Base-by-base conservation (phyloP, 2,329 filamentous ascomycete species). In the Aspergillus glaucus region DNA sequence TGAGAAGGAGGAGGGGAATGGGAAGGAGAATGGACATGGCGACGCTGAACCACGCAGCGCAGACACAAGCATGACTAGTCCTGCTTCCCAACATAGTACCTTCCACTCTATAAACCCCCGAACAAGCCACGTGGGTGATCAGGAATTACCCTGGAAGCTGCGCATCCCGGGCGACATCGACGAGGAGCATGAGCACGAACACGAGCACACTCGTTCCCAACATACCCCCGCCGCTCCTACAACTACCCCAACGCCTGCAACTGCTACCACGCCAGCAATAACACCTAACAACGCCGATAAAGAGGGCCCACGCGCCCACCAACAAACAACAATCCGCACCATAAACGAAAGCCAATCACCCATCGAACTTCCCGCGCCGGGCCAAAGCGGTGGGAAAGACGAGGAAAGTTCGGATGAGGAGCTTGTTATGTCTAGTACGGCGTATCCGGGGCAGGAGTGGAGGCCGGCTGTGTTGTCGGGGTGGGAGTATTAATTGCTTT, bases 381-480 rank as follows among this genome's bases (percentile, higher is more conserved):
- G 26, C 4, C 26, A 30, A 12, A 3, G 26, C 4, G 10, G 26
- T 30, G 26, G 26, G 26, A 8, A 17, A 17, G 34, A 37, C 5
- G n/a, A 37, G 8, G 62, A 72, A 45, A 63, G 71, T 49, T 67
- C 64, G 10, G 71, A 69, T 24, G 74, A 76, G 43, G 71, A 75
- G 47, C 68, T 75, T 28, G 51, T 70, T 21, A 76, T 76, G 73
- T 72, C 70, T 5, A 69, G 71, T n/a, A 75, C 74, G 1, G 64
- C 72, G 15, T 76, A 75, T 56, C 74, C 74, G 1, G 74, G 73
- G 8, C 72, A 75, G 62, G 71, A 75, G 56, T 75, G 72, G 72
- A 63, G 59, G 49, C 72, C 72, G 12, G 50, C 56, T 21, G 56
- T 55, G n/a, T 53, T 54, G 15, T 49, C 48, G 3, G 52, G 50